Base-by-base conservation (phyloP, 2,329 filamentous ascomycete species). In the Aspergillus brunneoviolaceus region DNA sequence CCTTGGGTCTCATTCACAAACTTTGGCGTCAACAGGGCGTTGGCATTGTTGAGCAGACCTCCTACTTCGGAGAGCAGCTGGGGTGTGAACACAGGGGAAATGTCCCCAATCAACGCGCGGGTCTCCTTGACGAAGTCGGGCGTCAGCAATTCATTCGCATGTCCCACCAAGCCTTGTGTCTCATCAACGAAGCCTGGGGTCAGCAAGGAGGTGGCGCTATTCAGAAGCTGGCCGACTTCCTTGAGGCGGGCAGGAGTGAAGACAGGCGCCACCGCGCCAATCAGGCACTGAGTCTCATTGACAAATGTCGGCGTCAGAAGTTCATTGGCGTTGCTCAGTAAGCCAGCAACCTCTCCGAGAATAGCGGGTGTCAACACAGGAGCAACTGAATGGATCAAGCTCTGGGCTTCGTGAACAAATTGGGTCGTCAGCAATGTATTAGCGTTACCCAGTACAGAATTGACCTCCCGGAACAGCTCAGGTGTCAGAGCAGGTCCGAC, bases 131-230 rank as follows among this genome's bases (percentile, higher is more conserved):
- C 67, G 29, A 69, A 66, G 27, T 64, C 60, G 2, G 61, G 49
- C 3, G 68, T 70, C 55, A 72, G 58, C 10, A 72, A 57, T 52
- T 61, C 59, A 33, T 68, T 65, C 45, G 69, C 68, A 50, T 66
- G 68, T 5, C 53, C 52, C 47, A 71, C 64, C 45, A 70, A 49
- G 21, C 60, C 60, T 31, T 63, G 57, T n/a, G 67, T 67, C 58
- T 72, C 63, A 35, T 76, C 58, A 60, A 74, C 65, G 61, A 74
- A 66, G 49, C 72, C 60, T 54, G 72, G 65, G 47, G 72, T 70
- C 64, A 76, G 62, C 60, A 77, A 58, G 59, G 68, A 51, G 63
- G 71, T 63, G 67, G 73, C 69, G 51, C 68, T 72, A 47, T 25
- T 60, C 27, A 72, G 55, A n/a, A 72, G 54, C 23, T 53, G 50